Percentiles rank a stretch among this genome's conserved stretches.
phyloP scores from a whole-genome alignment of 192 early-diverging fungal genomes.

The Kickxella alabastrina region DNA sequence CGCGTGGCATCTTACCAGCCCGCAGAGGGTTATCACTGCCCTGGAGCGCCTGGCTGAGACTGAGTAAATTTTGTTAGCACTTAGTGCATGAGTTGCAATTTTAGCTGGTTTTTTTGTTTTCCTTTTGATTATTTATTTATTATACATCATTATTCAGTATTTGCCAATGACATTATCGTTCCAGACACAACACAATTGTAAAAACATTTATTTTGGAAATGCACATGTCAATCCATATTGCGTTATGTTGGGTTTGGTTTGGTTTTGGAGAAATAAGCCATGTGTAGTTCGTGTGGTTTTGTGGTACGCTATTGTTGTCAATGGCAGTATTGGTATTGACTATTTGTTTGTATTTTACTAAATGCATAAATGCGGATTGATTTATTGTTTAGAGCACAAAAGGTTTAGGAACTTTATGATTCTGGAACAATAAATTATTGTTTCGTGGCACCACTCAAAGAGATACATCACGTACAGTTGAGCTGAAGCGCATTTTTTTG shows the following conservation, averaged over 20 bases:
- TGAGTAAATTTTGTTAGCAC: too few species aligned
- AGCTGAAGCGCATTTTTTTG: too few species aligned
- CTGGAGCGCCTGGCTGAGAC: constrained; percentile 19
- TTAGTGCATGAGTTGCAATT: neutral
- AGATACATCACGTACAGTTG: too few species aligned
- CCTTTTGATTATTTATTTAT: neutral
- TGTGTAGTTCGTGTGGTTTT: neutral
- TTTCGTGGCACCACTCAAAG: too few species aligned
- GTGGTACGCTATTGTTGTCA: neutral
- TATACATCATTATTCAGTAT: too few species aligned
- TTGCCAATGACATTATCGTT: too few species aligned
- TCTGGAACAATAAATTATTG: constrained; percentile 1
- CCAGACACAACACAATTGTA: too few species aligned
- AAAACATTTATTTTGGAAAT: too few species aligned
- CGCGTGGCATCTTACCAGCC: constrained; percentile 70
- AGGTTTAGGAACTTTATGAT: neutral
- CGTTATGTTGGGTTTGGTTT: too few species aligned
- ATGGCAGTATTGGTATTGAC: neutral
- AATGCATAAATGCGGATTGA: neutral
- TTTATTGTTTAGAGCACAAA: neutral
- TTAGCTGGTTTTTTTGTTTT: neutral
- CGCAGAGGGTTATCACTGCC: constrained; percentile 32
- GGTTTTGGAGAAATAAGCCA: too few species aligned
- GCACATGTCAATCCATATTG: too few species aligned
- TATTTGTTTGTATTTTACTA: neutral